Percentiles rank a stretch among this genome's conserved stretches.
Evolutionary conservation across 2,329 filamentous ascomycete genomes (phyloP).

Genomic region (Colletotrichum spinosum): DNA sequence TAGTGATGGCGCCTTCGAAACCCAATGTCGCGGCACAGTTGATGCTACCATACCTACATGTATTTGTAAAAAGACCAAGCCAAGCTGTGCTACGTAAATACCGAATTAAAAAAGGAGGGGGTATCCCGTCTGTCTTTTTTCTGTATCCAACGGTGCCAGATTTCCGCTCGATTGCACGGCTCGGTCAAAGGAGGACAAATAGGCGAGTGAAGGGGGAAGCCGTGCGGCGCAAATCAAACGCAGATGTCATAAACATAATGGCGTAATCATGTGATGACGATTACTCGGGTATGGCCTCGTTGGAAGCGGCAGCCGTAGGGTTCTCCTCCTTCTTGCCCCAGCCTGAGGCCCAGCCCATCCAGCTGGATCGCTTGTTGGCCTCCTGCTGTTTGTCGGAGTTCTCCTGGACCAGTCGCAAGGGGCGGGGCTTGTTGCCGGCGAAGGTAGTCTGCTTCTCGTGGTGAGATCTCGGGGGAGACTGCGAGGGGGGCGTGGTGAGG

Average conservation of each 20-base stretch:
- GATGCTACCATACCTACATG: conserved; percentile 21
- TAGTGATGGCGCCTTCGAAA: conserved; percentile 8
- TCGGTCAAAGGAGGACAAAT: conserved; percentile 2
- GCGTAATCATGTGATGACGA: conserved; percentile 23
- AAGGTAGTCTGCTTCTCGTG: conserved; percentile 69
- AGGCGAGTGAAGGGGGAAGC: not conserved
- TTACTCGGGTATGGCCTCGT: conserved; percentile 38
- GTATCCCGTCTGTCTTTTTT: conserved; percentile 26
- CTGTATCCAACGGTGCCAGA: conserved; percentile 25
- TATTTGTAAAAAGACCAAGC: conserved; percentile 9
- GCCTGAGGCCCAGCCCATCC: conserved; percentile 69
- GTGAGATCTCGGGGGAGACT: conserved; percentile 65
- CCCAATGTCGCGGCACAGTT: conserved; percentile 20
- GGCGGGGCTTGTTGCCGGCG: conserved; percentile 80
- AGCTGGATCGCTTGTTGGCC: conserved; percentile 70
- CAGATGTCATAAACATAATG: conserved; percentile 35
- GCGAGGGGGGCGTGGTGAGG: conserved; percentile 56
- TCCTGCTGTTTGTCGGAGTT: conserved; percentile 64
- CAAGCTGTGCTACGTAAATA: conserved; percentile 18
- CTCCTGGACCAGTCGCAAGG: conserved; percentile 88
- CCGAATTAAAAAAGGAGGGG: conserved; percentile 1
- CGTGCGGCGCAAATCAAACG: conserved; percentile 27
- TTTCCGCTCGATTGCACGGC: conserved; percentile 11
- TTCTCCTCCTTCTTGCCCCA: conserved; percentile 65
- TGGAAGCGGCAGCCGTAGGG: conserved; percentile 27